Evolutionary conservation across 2,329 filamentous ascomycete species (phyloP), one percentile per base, ranked within the genome.

Genomic region (Verticillium nubilum): DNA sequence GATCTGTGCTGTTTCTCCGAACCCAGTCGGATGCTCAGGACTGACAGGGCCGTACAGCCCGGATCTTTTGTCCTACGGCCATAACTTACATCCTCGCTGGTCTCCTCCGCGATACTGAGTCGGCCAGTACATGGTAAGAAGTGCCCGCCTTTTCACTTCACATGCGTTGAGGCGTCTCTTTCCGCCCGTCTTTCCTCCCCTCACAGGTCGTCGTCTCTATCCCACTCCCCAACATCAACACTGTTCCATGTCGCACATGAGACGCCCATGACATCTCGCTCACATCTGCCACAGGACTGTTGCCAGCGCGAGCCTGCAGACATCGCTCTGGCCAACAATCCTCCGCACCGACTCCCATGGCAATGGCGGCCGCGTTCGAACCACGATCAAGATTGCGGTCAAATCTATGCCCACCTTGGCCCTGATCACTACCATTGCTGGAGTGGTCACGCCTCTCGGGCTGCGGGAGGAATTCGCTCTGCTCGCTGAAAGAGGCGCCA

Each of bases 381-480:
- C 17, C 10, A 50, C 56, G 0, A 61, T 69, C 33, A 37, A 56
- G 10, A 54, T 64, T 15, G 58, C 66, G 23, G 56, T 63, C 0
- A 27, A 62, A 26, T n/a, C 59, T 15, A 58, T 68, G 5, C 67
- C 73, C 0, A 56, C 74, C 9, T 57, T 72, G 1, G 58, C 72
- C 3, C 28, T 72, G 19, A 57, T 78, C 10, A 67, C 75, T 3
- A 69, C 74, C 0, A 60, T 80, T 15, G 72, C 78, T 2, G 73
- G 76, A n/a, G 69, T 80, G 5, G 67, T 80, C 3, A 80, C 78
- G 0, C 78, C 78, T 0, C 66, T 81, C 4, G 78, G 78, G 2
- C 67, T 81, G 0, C 76, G 76, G 54, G 73, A 80, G n/a, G 65
- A 68, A 4, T 62, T 78, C 33, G 67, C 67, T 1, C 66, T 66